phyloP scores from a whole-genome alignment of 1,139 yeast species.

The Nakaseomyces glabratus region DNA sequence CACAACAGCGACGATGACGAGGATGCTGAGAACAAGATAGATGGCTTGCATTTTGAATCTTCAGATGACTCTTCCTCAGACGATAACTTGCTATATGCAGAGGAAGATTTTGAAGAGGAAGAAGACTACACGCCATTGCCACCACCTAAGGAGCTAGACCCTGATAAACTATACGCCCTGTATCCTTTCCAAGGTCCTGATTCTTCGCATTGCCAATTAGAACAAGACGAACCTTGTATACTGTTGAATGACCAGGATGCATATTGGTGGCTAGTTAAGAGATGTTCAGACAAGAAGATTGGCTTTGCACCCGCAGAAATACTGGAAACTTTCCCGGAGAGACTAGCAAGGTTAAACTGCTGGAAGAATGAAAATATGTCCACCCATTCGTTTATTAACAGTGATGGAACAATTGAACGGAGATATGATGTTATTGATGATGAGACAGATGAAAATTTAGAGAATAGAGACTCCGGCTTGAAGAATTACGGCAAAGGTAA shows the following conservation, averaged over 20 bases:
- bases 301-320: constrained; percentile 98
- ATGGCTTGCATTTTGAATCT: constrained; percentile 1
- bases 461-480: background rate
- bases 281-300: constrained; percentile 58
- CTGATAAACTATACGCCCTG: constrained; percentile 74
- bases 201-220: constrained; percentile 79
- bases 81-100: constrained; percentile 11
- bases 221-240: constrained; percentile 74
- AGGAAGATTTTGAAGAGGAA: constrained; percentile 20
- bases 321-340: constrained; percentile 81
- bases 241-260: constrained; percentile 81
- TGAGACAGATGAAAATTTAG: background rate
- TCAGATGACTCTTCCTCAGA: constrained; percentile 9
- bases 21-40: constrained; percentile 1
- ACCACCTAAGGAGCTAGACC: constrained; percentile 78
- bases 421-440: background rate
- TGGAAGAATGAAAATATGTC: constrained; percentile 72
- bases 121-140: constrained; percentile 48
- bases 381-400: constrained; percentile 14
- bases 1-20: constrained; percentile 9
- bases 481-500: constrained; percentile 17
- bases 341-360: constrained; percentile 85
- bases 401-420: constrained; percentile 5
- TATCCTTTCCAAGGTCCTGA: constrained; percentile 89
- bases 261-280: constrained; percentile 92